phyloP scores from a whole-genome alignment of 495 filamentous ascomycete species.

The Friedmanniomyces endolithicus region DNA sequence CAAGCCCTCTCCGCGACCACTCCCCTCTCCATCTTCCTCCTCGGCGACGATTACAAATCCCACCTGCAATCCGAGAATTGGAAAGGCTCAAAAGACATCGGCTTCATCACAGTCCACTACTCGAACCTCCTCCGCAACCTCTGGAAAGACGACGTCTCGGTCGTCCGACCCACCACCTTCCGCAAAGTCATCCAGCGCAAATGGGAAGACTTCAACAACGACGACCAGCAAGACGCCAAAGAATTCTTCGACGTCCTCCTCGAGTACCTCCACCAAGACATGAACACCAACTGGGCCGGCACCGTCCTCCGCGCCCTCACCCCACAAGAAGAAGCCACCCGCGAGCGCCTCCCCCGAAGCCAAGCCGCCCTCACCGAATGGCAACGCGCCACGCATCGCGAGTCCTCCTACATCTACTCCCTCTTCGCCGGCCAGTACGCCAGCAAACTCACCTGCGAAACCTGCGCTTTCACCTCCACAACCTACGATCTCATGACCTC shows the following conservation, averaged over 20 bases:
- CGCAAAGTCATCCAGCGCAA: constrained; percentile 49
- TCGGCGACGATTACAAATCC: constrained; percentile 38
- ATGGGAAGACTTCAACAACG: constrained; percentile 47
- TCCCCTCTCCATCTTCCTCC: constrained; percentile 57
- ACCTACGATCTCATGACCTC: constrained; percentile 62
- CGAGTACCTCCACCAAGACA: constrained; percentile 61
- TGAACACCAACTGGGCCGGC: constrained; percentile 53
- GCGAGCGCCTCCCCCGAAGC: constrained; percentile 49
- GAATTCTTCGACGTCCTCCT: constrained; percentile 66
- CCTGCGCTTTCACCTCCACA: constrained; percentile 53
- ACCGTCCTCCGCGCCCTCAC: constrained; percentile 48
- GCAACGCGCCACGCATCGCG: constrained; percentile 55
- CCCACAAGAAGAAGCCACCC: constrained; percentile 46
- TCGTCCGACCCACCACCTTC: constrained; percentile 46
- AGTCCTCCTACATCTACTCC: constrained; percentile 53
- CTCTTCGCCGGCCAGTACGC: constrained; percentile 62
- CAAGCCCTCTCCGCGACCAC: constrained; percentile 71
- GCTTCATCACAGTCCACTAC: constrained; percentile 54
- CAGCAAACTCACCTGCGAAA: constrained; percentile 49
- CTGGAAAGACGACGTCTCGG: constrained; percentile 49
- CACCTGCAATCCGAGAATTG: constrained; percentile 42
- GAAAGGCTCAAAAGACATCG: constrained; percentile 61
- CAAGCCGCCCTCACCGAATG: constrained; percentile 54
- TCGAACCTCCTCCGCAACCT: constrained; percentile 62
- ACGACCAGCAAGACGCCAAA: constrained; percentile 64